These are phyloP conservation scores for Trypanosoma melophagium DNA, from an alignment of 208 protist genomes.

Conservation along the genomic window DNA sequence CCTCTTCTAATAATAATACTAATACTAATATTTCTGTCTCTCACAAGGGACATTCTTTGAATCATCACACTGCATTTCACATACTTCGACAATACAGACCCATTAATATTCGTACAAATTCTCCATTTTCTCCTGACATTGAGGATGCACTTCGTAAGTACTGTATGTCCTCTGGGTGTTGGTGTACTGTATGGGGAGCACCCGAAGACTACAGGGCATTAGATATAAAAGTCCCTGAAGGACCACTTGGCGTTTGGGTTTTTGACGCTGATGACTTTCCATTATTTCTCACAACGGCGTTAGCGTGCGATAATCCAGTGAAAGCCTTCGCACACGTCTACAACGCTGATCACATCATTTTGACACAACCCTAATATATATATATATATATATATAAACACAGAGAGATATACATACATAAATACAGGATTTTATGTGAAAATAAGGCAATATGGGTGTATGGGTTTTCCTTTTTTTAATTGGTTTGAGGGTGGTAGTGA, in stretches of 20 bases:
- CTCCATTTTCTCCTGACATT: conserved; percentile 30
- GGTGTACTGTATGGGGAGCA: conserved; percentile 76
- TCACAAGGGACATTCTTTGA: not conserved
- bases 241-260: conserved; percentile 52
- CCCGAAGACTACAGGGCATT: conserved; percentile 41
- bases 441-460: too few species aligned
- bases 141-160: conserved; percentile 45
- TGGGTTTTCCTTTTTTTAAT: not conserved
- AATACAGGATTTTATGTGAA: too few species aligned
- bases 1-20: too few species aligned
- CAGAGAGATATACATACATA: too few species aligned
- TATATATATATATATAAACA: not conserved
- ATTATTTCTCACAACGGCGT: conserved; percentile 49
- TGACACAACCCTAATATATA: conserved; percentile 4
- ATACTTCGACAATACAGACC: conserved; percentile 54
- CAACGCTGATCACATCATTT: conserved; percentile 33
- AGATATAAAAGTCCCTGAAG: conserved; percentile 34
- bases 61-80: conserved; percentile 22
- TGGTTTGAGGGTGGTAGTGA: not conserved
- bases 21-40: not conserved
- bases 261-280: conserved; percentile 54
- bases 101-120: conserved; percentile 47
- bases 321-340: conserved; percentile 48
- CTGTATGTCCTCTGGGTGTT: conserved; percentile 37
- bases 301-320: conserved; percentile 37